Evolutionary conservation across 2,329 filamentous ascomycete genomes (phyloP), one percentile per base, ranked within the genome.

Genomic region (Penicillium palitans): DNA sequence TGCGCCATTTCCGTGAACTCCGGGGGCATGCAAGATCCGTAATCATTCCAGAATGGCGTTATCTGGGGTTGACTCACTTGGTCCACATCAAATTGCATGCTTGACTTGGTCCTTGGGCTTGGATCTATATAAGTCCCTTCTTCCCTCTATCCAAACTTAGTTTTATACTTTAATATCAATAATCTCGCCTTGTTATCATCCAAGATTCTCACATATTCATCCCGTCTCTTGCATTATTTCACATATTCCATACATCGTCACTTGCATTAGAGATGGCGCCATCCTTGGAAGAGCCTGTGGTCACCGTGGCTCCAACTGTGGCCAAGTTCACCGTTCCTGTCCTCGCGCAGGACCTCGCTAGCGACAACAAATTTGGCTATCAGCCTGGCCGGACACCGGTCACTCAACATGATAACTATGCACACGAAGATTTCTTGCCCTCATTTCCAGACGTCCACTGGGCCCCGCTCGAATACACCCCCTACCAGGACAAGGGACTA

Each of bases 401-500:
- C 33, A 70, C 81, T 60, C 64, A 74, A 21, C 77, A 83, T 58
- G 75, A 79, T 15, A 70, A 78, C 54, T 84, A 85, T 65, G 75
- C 80, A 42, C 76, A 83, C 59, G 79, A 84, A 35, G 76, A 84
- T 52, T 75, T 86, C 8, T 75, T 78, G 8, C 82, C 82, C 19
- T 74, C 69, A 9, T 85, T 85, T 61, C 83, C 83, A 3, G 74
- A 83, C 24, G 63, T 84, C 57, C 74, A 79, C 19, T 85, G 83
- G 83, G 74, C 76, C 2, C 74, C 79, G 1, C 69, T 85, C 35
- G 73, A 73, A 31, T 76, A 83, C 40, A 71, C 80, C 0, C 75
- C 78, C 0, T 83, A 85, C 59, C 66, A 77, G 51, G 83, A 86
- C 64, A 83, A 82, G 64, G 83, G 82, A 6, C 70, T 82, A 41